phyloP scores from a whole-genome alignment of 805 yeast species.

The Ascoidea tarda region DNA sequence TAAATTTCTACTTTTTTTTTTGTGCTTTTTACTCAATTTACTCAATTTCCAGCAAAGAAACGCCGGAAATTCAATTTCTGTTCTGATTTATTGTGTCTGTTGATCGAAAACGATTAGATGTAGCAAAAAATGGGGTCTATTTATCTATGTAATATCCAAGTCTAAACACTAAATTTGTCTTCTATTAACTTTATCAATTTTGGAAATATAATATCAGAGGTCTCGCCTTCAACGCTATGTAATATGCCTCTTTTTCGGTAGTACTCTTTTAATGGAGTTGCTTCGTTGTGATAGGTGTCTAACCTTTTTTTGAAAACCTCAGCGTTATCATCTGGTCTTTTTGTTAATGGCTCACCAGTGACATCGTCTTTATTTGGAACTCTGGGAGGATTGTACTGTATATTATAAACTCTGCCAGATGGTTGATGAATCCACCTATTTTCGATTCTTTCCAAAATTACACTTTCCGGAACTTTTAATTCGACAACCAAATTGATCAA shows the following conservation, averaged over 20 bases:
- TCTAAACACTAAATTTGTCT: constrained; percentile 14
- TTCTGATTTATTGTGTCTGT: too few species aligned
- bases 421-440: constrained; percentile 75
- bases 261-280: constrained; percentile 52
- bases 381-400: constrained; percentile 83
- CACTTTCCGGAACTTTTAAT: constrained; percentile 73
- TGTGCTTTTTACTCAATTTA: too few species aligned
- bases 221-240: constrained; percentile 56
- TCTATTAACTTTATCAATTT: constrained; percentile 32
- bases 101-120: too few species aligned
- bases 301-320: constrained; percentile 58
- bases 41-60: too few species aligned
- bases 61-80: too few species aligned
- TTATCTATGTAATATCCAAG: not conserved
- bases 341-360: constrained; percentile 75
- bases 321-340: constrained; percentile 74
- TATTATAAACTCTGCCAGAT: constrained; percentile 78
- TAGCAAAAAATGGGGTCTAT: too few species aligned
- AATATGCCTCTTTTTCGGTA: constrained; percentile 38
- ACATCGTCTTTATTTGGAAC: constrained; percentile 70
- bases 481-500: constrained; percentile 69
- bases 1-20: too few species aligned
- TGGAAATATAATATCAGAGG: constrained; percentile 78
- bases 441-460: constrained; percentile 68
- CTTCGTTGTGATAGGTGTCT: constrained; percentile 39